phyloP scores from a whole-genome alignment of 108 stramenopile species.

The Nannochloropsis oceanica region DNA sequence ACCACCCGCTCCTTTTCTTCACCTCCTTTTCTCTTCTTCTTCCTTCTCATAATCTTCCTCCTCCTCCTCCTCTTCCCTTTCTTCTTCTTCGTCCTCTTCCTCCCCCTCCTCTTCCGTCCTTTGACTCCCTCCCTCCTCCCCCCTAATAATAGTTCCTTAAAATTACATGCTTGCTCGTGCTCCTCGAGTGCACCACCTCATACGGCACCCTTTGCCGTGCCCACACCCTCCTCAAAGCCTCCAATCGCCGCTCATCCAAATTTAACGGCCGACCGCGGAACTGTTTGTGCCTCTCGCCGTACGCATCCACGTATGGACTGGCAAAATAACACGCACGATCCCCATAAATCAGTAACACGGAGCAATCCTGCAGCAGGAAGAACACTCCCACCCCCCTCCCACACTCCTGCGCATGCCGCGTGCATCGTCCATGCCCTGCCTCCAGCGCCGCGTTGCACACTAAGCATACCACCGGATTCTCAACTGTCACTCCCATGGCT shows the following conservation, averaged over 20 bases:
- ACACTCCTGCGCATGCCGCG: constrained; percentile 60
- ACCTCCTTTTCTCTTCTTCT: too few species aligned
- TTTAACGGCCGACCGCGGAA: constrained; percentile 19
- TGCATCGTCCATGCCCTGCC: constrained; percentile 74
- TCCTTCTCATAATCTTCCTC: too few species aligned
- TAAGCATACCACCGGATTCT: constrained; percentile 25
- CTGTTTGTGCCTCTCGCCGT: constrained; percentile 51
- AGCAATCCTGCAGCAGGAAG: constrained; percentile 81
- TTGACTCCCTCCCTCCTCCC: not conserved
- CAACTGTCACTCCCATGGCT: not conserved
- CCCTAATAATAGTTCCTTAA: constrained; percentile 20
- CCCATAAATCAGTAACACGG: constrained; percentile 65
- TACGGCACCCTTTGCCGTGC: constrained; percentile 20
- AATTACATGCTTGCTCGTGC: constrained; percentile 31
- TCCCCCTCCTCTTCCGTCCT: not conserved
- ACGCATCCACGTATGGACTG: constrained; percentile 79
- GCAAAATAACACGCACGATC: constrained; percentile 66
- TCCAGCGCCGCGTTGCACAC: constrained; percentile 48
- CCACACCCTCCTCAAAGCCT: constrained; percentile 17
- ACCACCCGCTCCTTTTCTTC: too few species aligned
- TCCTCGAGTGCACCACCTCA: constrained; percentile 18
- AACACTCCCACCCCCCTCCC: constrained; percentile 75
- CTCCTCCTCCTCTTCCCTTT: too few species aligned
- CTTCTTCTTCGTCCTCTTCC: too few species aligned
- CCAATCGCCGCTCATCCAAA: constrained; percentile 23